phyloP scores from a whole-genome alignment of 441 rosid species.

The Isatis lusitanica region DNA sequence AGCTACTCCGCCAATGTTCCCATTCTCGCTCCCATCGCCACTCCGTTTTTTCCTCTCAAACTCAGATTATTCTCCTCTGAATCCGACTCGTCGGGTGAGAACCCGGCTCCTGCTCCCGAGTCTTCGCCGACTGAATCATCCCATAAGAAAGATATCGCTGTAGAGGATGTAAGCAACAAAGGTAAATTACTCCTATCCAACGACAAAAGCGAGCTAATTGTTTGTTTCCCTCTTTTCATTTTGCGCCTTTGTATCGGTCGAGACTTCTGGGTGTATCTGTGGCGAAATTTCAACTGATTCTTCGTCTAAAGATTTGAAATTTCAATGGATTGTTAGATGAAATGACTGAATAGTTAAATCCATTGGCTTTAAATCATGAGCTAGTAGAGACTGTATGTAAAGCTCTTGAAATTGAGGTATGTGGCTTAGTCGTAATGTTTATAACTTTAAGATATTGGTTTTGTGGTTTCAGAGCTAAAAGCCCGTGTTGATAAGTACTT shows the following conservation, averaged over 20 bases:
- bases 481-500: slow-evolving; percentile 58
- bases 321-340: background rate
- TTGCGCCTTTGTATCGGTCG: no score
- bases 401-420: slow-evolving; percentile 8
- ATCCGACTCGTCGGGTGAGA: slow-evolving; percentile 35
- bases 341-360: background rate
- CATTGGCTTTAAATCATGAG: background rate
- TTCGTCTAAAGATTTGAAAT: background rate
- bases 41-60: background rate
- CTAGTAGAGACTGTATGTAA: background rate
- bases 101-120: slow-evolving; percentile 11
- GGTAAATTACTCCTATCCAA: background rate
- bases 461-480: slow-evolving; percentile 55
- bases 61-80: slow-evolving; percentile 38
- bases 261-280: no score
- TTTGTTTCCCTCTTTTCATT: no score
- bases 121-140: background rate
- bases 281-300: no score
- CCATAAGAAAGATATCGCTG: slow-evolving; percentile 18
- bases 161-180: slow-evolving; percentile 37
- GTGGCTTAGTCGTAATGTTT: background rate
- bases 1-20: background rate
- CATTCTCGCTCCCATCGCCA: slow-evolving; percentile 11
- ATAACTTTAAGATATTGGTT: background rate
- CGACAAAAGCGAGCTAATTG: no score